Conservation (phyloP, 2,329 filamentous ascomycete genomes). For the Monascus ruber region DNA sequence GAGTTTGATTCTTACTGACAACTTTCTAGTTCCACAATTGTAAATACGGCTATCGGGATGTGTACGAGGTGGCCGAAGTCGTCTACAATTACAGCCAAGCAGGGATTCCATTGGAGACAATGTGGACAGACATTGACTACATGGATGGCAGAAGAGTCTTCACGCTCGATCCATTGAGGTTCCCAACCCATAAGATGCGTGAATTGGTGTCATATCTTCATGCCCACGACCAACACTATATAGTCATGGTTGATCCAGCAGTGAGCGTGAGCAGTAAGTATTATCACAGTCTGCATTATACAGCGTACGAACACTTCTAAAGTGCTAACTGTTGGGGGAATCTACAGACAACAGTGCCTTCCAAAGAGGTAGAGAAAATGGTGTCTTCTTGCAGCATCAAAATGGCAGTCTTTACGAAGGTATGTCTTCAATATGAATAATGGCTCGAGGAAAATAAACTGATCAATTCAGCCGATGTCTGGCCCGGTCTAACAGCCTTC, state of each 20-base stretch:
- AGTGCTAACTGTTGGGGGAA: neutral
- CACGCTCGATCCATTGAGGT: constrained; percentile 28
- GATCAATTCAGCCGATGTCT: constrained; percentile 50
- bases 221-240: constrained; percentile 54
- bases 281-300: neutral
- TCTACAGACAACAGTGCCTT: constrained; percentile 43
- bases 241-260: constrained; percentile 62
- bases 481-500: constrained; percentile 62
- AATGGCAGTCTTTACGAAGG: constrained; percentile 47
- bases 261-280: constrained; percentile 28
- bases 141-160: constrained; percentile 29
- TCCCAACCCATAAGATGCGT: constrained; percentile 40
- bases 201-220: constrained; percentile 58
- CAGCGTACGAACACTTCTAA: neutral
- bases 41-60: constrained; percentile 49
- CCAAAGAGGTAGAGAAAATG: constrained; percentile 48
- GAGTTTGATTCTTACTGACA: neutral
- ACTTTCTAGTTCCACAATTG: constrained; percentile 44
- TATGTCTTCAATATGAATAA: constrained; percentile 7
- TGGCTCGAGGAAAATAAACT: constrained; percentile 10
- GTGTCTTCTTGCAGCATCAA: constrained; percentile 39
- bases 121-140: constrained; percentile 37
- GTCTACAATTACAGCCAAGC: constrained; percentile 33
- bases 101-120: constrained; percentile 32
- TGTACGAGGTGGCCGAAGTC: constrained; percentile 32